Evolutionary conservation across 768 basidiomycete genomes (phyloP), one percentile per base, ranked within the genome.

Genomic region (Epithele typhae): DNA sequence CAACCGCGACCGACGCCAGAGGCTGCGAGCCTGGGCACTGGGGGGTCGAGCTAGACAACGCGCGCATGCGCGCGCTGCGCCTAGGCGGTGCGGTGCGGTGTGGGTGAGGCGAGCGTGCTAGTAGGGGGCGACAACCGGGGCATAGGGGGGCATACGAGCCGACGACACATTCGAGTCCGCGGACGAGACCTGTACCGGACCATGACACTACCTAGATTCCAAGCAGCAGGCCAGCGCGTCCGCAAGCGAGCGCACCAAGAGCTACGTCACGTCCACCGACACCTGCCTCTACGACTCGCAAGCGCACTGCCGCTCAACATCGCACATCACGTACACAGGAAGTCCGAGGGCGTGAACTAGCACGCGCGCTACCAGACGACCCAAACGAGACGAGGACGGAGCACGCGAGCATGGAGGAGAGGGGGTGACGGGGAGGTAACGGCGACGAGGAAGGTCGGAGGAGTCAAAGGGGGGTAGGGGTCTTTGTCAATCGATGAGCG

Each of bases 281-380:
- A 25, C 43, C 40, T 43, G 36, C 46, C 33, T 17, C 57, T 54
- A 40, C 54, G 39, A 59, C 54, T 52, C 52, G 37, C 46, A 37
- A 46, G 15, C 41, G 24, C 51, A 25, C 41, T 36, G 43, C 32
- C 49, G 48, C 48, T 48, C 56, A 25, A 49, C 51, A 21, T 53
- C 55, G 36, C 49, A 45, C 38, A 23, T n/a, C 55, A 36, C 52
- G 37, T 44, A 40, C 41, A 30, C 39, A 41, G 18, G 30, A 27
- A n/a, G 10, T 48, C 46, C 45, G 46, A 34, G 52, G 46, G 46
- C 59, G 41, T 57, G 59, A 48, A 40, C 57, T 60, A 55, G 59
- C 59, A 60, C 53, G 57, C 57, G 42, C 54, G 40, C 46, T 35
- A 37, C 46, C 49, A 24, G 46, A 30, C 36, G 37, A 25, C 38